These are phyloP conservation scores for Boletellus sp. DNA, from an alignment of 768 basidiomycete species.

Conservation along the genomic window DNA sequence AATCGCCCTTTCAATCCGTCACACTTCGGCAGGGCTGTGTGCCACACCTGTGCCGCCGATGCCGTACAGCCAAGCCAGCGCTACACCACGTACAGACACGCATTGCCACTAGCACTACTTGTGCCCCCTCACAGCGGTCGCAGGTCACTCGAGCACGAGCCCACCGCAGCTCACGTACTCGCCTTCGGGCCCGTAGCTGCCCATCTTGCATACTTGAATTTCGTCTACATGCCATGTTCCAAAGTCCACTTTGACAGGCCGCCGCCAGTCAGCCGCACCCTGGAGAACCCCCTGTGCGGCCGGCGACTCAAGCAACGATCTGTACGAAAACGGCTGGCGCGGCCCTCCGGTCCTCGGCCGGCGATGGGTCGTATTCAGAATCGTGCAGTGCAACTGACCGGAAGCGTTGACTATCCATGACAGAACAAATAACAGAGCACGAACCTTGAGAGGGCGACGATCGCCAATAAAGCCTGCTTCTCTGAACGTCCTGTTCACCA, in stretches of 20 bases:
- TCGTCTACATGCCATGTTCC: constrained; percentile 53
- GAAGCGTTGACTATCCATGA: neutral
- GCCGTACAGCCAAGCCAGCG: constrained; percentile 14
- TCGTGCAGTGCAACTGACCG: constrained; percentile 45
- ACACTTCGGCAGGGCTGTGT: constrained; percentile 16
- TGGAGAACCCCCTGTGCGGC: constrained; percentile 9
- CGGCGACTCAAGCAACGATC: constrained; percentile 31
- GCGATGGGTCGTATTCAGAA: constrained; percentile 47
- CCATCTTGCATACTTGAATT: constrained; percentile 69
- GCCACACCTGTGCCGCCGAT: constrained; percentile 32
- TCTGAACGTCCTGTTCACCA: constrained; percentile 40
- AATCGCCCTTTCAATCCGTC: constrained; percentile 32
- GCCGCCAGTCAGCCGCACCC: constrained; percentile 8
- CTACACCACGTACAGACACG: neutral
- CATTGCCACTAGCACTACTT: neutral
- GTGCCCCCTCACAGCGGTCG: neutral
- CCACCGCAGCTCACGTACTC: constrained; percentile 53
- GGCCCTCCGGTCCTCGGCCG: constrained; percentile 26
- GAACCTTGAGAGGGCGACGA: constrained; percentile 49
- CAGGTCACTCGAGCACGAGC: constrained; percentile 1
- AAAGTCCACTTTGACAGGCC: constrained; percentile 40
- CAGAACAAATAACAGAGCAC: constrained; percentile 3
- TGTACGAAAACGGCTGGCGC: constrained; percentile 43
- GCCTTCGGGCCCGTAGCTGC: constrained; percentile 58
- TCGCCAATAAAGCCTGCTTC: constrained; percentile 44